Percentiles rank a stretch among this genome's conserved stretches.
Conservation (phyloP, 106 monocot species). For the Amphibolis antarctica region DNA sequence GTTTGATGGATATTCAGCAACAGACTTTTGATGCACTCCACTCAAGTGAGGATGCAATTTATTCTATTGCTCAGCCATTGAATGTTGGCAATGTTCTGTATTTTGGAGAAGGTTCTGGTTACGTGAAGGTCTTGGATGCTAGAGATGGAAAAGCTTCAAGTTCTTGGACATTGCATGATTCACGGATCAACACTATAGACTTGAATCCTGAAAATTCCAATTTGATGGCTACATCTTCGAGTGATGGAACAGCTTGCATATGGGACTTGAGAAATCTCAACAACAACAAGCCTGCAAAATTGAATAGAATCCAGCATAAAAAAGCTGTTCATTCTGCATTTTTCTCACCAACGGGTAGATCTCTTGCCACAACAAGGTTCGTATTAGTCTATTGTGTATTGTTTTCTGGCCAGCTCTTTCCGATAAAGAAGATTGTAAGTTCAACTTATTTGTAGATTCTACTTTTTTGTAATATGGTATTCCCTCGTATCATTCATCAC, state of each 20-base stretch:
- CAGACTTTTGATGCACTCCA: constrained; percentile 54
- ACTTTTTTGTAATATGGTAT: not conserved
- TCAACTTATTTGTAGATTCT: too few species aligned
- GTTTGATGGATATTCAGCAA: constrained; percentile 62
- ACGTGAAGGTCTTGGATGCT: constrained; percentile 62
- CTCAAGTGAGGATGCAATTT: constrained; percentile 31
- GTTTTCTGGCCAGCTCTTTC: too few species aligned
- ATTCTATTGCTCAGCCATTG: constrained; percentile 37
- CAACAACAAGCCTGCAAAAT: constrained; percentile 16
- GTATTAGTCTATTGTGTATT: constrained; percentile 2
- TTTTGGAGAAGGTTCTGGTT: constrained; percentile 48
- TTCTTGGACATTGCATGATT: constrained; percentile 48
- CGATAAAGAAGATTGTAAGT: too few species aligned
- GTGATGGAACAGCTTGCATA: constrained; percentile 59
- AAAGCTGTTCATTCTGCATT: constrained; percentile 55
- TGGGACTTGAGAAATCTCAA: constrained; percentile 75
- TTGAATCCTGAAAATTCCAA: constrained; percentile 40
- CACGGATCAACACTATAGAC: constrained; percentile 68
- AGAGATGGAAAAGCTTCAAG: constrained; percentile 41
- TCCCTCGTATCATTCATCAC: too few species aligned
- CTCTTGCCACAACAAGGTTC: constrained; percentile 58
- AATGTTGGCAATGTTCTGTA: constrained; percentile 39
- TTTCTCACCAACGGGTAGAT: constrained; percentile 56
- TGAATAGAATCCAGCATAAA: constrained; percentile 31
- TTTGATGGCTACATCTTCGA: constrained; percentile 68